Base-by-base conservation (phyloP, 2,329 filamentous ascomycete genomes). In the Microascus cirrosus region DNA sequence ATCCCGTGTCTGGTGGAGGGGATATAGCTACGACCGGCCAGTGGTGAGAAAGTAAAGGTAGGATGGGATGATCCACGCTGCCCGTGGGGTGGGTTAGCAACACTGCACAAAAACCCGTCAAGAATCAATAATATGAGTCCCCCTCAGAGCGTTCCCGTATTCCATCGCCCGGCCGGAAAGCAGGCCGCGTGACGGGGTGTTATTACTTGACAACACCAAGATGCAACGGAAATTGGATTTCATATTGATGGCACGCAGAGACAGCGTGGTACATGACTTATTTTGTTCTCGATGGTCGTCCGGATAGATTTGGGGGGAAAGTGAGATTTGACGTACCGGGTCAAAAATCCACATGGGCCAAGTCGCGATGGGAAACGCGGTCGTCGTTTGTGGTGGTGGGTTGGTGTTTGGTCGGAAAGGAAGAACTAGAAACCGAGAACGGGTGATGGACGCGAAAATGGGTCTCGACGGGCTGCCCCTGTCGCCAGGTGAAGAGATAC, bases 331-430 rank as follows among this genome's bases (percentile, higher is more conserved):
- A 50, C 45, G 22, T 50, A 50, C 45, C 45, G 20, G 20, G 45
- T 50, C 39, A 45, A n/a, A 20, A 22, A 12, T 20, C 22, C n/a
- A 24, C 22, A 50, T 20, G 45, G 22, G 22, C 11, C 45, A 24
- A 10, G 45, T 10, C 45, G 45, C 20, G 39, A 45, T 18, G 8
- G 39, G 39, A 50, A 22, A 50, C 22, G n/a, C 45, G 45, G 20
- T 50, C 22, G 45, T 24, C 45, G 45, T 22, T 32, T 32, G 28
- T 32, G 28, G 28, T 32, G 28, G 39, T 7, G 39, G 15, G 53
- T 13, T 58, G 52, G 56, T 54, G 56, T 34, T 54, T 54, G 56
- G 35, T 28, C 56, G 56, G 56, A 58, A 58, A 58, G 56, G 56
- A 58, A 58, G 56, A 58, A 58, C 56, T 34, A 48, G 51, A 39